These are phyloP conservation scores for Chondrus crispus DNA, from an alignment of 23 red algal species.

Conservation along the genomic window DNA sequence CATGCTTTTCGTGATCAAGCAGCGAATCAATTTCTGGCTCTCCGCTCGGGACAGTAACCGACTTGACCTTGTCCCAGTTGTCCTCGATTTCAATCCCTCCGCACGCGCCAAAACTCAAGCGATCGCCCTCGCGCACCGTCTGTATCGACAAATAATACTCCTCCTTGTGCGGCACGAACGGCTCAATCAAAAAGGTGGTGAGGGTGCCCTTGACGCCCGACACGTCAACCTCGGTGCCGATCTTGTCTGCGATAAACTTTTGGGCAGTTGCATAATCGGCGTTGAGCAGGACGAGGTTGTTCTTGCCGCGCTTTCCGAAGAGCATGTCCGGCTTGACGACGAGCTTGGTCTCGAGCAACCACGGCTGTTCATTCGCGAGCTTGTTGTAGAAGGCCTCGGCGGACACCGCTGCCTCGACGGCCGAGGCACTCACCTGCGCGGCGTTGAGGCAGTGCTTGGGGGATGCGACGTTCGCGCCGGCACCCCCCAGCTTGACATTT, in stretches of 20 bases:
- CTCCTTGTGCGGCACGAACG: slow-evolving; percentile 71
- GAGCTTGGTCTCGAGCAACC: slow-evolving; percentile 66
- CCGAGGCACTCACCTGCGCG: slow-evolving; percentile 13
- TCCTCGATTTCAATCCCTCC: slow-evolving; percentile 97
- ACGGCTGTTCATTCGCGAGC: slow-evolving; percentile 58
- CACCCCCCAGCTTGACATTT: slow-evolving; percentile 38
- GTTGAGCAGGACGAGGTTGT: slow-evolving; percentile 87
- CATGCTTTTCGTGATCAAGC: slow-evolving; percentile 32
- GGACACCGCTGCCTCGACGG: not conserved
- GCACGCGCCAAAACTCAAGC: slow-evolving; percentile 79
- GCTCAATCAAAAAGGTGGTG: slow-evolving; percentile 89
- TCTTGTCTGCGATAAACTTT: slow-evolving; percentile 39
- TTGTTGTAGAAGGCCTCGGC: slow-evolving; percentile 28
- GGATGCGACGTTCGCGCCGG: not conserved
- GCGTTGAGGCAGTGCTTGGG: not conserved
- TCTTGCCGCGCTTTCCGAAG: slow-evolving; percentile 96
- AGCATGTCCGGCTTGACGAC: slow-evolving; percentile 99
- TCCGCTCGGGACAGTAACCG: slow-evolving; percentile 32
- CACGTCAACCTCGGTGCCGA: slow-evolving; percentile 78
- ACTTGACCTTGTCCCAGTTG: slow-evolving; percentile 80
- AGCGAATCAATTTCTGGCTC: slow-evolving; percentile 17
- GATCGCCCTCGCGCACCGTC: slow-evolving; percentile 80
- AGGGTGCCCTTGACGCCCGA: slow-evolving; percentile 70
- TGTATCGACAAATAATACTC: slow-evolving; percentile 95
- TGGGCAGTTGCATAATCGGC: slow-evolving; percentile 54